Evolutionary conservation across 2,329 filamentous ascomycete genomes (phyloP), one percentile per base, ranked within the genome.

Genomic region (Penicillium sp.): DNA sequence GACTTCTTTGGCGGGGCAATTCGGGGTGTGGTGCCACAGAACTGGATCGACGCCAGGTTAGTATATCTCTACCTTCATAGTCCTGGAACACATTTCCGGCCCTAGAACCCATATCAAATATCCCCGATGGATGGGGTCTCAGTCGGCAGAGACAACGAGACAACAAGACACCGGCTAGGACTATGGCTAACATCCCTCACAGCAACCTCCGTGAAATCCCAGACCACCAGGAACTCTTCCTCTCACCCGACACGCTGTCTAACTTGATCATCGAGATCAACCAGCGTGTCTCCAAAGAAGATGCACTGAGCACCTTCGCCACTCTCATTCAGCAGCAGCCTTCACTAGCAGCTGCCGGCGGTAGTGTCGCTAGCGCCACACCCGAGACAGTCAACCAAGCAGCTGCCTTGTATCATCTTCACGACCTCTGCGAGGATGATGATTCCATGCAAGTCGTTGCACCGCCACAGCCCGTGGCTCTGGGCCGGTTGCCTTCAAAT

Each of bases 231-330:
- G 93, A 97, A 80, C 89, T 97, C 65, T 96, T 87, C 78, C 88
- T 97, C 69, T 91, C 96, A 72, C 83, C 85, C 62, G 83, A 89
- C 61, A 92, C 91, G 49, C 93, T 93, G 74, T 91, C 90, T 3
- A 92, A 85, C 76, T 87, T 96, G 72, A 93, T 96, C 66, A 84
- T 97, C 74, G 93, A 98, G 68, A 91, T 98, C 69, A 89, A 90
- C 53, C 89, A 97, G 78, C 89, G 90, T 55, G 88, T 96, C 22
- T 84, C 70, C 2, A 52, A 60, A 27, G 60, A 64, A 39, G 64
- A 70, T 24, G 69, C 69, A 7, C 62, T 68, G n/a, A 64, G 53
- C 57, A 59, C 59, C 27, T 58, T 68, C 27, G 56, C 64, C 53
- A 59, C 58, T 24, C 58, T 63, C 41, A 62, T 47, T 53, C 56